Base-by-base conservation (phyloP, 495 filamentous ascomycete species). In the Pyronema omphalodes region DNA sequence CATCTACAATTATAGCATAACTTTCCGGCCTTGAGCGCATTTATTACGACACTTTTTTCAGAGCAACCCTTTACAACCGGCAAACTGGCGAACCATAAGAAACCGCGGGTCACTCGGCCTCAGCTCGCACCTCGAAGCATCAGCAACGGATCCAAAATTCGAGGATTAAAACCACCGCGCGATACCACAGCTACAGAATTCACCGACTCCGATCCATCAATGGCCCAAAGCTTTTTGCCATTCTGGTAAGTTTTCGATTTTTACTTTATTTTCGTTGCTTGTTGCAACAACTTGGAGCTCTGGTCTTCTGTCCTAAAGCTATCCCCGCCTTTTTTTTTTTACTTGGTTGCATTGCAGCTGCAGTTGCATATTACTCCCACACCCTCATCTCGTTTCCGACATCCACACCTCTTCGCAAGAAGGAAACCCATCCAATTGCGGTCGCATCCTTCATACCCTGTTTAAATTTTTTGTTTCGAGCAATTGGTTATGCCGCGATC, bases 31-130 rank as follows among this genome's bases (percentile, higher is more conserved):
- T 15, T 15, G 7, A 37, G 47, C 11, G 37, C 19, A 52, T 52
- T 52, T 52, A 52, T 52, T 52, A 52, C 37, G 14, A 12, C 50
- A 47, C 36, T 12, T 18, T 40, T 43, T 14, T 35, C 50, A 14
- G 1, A 9, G 23, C 14, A 12, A 9, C 50, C 18, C 14, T 43
- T 41, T 51, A 5, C 52, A 58, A 55, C 44, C 54, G 57, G 49
- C 62, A 64, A 64, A 51, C 60, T 65, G 62, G 62, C 62, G 61
- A 65, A 63, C 58, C 65, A 61, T 55, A 59, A 43, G 35, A 56
- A 48, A 51, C 57, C 55, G 48, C 61, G 62, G 55, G 62, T 61
- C 63, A 65, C 54, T 61, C 65, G 60, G 61, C 62, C 62, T 40
- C 50, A 40, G 37, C 37, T 43, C 18, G 44, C 35, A 37, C 46